Evolutionary conservation across 768 basidiomycete species (phyloP), one percentile per base, ranked within the genome.

Genomic region (Cantharellus cinnabarinus): DNA sequence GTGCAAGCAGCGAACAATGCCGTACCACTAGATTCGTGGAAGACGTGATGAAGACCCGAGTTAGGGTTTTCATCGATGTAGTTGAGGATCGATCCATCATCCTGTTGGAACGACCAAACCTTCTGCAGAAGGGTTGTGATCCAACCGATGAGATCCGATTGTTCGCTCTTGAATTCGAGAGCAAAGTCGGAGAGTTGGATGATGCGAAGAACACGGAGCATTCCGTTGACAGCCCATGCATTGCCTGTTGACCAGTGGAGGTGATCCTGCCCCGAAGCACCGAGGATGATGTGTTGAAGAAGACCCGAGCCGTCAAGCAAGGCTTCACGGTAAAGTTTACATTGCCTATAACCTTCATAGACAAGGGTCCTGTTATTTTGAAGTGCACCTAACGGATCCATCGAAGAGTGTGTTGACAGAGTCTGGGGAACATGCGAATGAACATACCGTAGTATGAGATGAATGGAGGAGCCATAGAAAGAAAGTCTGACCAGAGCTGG

Each of bases 201-300:
- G 1, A 86, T 89, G 2, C 77, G 80, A 0, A 85, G 72, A 2
- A 91, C 89, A 3, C 89, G 81, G 5, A 87, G 72, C 77, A 89
- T 89, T 0, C 90, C 89, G 15, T 80, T 83, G 0, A 87, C 86
- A 0, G 85, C 90, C 90, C 90, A 94, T 2, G 73, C 89, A 59
- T 91, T 90, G 81, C 84, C 84, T 3, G 88, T 88, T 1, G 83
- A 78, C 87, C 86, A 91, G 65, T 84, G 81, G 0, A 86, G 85
- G 3, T 70, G 64, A 63, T 91, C 88, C 29, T 69, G 75, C 35
- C 70, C 72, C 37, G 64, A 71, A 42, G 65, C 64, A 0, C 86
- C 88, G 2, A 85, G 68, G 0, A 77, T 67, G 57, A 91, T 77
- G 66, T 93, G 90, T 66, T 75, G 77, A 87, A 88, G 90, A 37